These are phyloP conservation scores for Closterium sp. DNA, from an alignment of 139 green algal species.

Conservation along the genomic window DNA sequence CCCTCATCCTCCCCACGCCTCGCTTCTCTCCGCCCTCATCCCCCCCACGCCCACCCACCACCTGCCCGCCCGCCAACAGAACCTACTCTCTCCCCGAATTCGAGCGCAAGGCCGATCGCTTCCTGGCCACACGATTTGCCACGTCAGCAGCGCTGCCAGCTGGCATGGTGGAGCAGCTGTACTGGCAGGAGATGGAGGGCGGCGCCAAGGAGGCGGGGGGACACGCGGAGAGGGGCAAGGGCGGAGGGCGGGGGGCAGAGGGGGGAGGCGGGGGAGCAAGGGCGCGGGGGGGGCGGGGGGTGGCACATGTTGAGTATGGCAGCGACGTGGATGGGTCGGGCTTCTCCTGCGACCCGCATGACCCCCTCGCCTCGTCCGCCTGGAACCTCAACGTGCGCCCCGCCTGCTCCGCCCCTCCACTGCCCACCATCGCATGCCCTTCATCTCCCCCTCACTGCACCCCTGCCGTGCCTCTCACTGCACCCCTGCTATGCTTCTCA, in stretches of 20 bases:
- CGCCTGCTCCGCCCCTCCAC: too few relatives aligned
- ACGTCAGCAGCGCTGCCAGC: background rate
- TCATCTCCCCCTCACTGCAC: background rate
- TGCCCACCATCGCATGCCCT: too few relatives aligned
- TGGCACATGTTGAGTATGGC: constrained; percentile 24
- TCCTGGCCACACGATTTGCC: background rate
- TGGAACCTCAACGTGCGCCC: constrained; percentile 27
- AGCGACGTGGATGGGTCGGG: constrained; percentile 30
- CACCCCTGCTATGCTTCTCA: too few relatives aligned
- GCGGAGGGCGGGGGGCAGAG: background rate
- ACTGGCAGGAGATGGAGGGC: constrained; percentile 26
- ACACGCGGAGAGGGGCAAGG: background rate
- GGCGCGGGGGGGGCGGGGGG: background rate
- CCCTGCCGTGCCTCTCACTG: too few relatives aligned
- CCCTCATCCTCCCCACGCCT: background rate
- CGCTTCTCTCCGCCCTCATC: background rate
- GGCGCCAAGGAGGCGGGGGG: background rate
- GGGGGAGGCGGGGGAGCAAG: background rate
- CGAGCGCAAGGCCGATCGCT: constrained; percentile 26
- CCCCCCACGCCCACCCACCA: too few relatives aligned
- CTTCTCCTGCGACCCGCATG: background rate
- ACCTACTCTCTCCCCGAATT: constrained; percentile 35
- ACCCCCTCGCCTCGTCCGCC: background rate
- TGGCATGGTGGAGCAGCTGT: constrained; percentile 13
- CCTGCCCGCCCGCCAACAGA: background rate